phyloP scores from a whole-genome alignment of 352 stramenopile genomes.

The Phytophthora sp. region DNA sequence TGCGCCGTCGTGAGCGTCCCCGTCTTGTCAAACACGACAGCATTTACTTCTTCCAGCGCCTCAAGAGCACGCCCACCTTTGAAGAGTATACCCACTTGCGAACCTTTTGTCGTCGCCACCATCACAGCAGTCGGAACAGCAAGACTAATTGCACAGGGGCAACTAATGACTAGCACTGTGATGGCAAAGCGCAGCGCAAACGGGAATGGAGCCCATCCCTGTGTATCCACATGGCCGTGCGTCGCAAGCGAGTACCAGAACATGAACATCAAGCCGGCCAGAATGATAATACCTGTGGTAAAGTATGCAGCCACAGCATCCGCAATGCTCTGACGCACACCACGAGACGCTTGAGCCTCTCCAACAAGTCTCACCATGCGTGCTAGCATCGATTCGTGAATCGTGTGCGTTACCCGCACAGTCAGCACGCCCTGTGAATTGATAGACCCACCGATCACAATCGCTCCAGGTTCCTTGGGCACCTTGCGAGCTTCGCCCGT shows the following conservation, averaged over 20 bases:
- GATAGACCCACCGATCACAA: constrained; percentile 74
- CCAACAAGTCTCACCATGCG: constrained; percentile 77
- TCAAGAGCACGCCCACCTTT: constrained; percentile 79
- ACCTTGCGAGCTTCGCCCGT: constrained; percentile 78
- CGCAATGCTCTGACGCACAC: constrained; percentile 65
- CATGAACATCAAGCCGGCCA: constrained; percentile 66
- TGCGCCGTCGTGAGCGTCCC: constrained; percentile 74
- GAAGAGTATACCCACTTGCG: constrained; percentile 81
- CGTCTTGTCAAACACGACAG: constrained; percentile 87
- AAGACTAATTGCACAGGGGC: constrained; percentile 78
- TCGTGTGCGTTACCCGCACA: constrained; percentile 73
- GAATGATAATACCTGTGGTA: constrained; percentile 74
- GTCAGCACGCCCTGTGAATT: constrained; percentile 74
- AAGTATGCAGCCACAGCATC: constrained; percentile 76
- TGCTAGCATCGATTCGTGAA: constrained; percentile 80
- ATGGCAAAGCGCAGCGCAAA: constrained; percentile 84
- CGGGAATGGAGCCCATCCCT: constrained; percentile 62
- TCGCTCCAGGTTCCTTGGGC: constrained; percentile 57
- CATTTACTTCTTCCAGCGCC: constrained; percentile 65
- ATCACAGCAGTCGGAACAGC: constrained; percentile 79
- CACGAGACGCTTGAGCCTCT: constrained; percentile 73
- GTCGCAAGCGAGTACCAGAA: constrained; percentile 76
- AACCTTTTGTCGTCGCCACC: constrained; percentile 81
- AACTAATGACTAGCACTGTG: constrained; percentile 82
- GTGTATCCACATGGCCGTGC: constrained; percentile 44